phyloP scores from a whole-genome alignment of 805 yeast species.

The Wickerhamomyces pijperi region DNA sequence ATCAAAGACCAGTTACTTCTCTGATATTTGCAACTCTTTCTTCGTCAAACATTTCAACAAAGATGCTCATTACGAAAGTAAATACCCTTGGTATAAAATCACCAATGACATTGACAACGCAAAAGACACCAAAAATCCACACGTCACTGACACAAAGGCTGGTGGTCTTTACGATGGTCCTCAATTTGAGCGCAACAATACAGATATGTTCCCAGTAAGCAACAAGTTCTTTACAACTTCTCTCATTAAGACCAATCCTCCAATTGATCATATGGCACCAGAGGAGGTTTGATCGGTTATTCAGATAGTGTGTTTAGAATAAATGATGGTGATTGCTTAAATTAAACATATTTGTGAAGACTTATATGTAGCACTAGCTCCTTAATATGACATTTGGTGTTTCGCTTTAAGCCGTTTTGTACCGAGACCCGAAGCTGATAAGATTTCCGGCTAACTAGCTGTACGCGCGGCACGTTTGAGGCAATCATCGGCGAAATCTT shows the following conservation, averaged over 20 bases:
- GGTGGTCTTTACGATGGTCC: not conserved
- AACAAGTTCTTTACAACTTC: not conserved
- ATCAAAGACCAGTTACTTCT: conserved; percentile 1
- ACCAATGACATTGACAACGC: conserved; percentile 7
- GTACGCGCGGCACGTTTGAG: too few species aligned
- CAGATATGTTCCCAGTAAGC: conserved; percentile 6
- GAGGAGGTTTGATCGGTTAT: not conserved
- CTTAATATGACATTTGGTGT: too few species aligned
- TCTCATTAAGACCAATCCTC: not conserved
- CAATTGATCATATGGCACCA: too few species aligned
- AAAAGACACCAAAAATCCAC: not conserved
- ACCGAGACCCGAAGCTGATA: too few species aligned
- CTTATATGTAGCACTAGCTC: too few species aligned
- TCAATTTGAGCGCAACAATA: conserved; percentile 4
- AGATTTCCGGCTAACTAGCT: too few species aligned
- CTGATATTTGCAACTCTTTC: not conserved
- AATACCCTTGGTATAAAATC: conserved; percentile 15
- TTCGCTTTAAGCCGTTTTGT: too few species aligned
- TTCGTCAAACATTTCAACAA: conserved; percentile 2
- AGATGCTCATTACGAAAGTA: conserved; percentile 2
- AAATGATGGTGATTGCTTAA: too few species aligned
- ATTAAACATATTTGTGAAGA: too few species aligned
- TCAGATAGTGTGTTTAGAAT: too few species aligned
- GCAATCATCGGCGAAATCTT: too few species aligned
- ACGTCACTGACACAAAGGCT: not conserved